Evolutionary conservation across 192 early-diverging fungal species (phyloP).

Genomic region (Entomortierella chlamydospora): DNA sequence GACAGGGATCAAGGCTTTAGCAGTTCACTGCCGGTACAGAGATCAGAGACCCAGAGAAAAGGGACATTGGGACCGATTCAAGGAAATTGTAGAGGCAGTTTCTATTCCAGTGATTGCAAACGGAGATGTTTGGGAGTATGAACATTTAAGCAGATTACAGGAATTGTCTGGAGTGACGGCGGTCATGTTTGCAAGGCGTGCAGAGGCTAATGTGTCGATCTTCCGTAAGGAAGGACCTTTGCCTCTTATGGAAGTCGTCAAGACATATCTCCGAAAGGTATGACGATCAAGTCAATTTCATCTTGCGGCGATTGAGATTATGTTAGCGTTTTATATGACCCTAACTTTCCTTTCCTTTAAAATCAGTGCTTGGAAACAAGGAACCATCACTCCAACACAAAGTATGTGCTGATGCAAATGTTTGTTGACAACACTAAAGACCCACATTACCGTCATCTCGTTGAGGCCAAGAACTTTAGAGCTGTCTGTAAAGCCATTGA

Average conservation of each 20-base stretch:
- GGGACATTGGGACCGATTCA: conserved; percentile 88
- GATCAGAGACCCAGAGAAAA: conserved; percentile 82
- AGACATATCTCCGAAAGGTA: conserved; percentile 75
- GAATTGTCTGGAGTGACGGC: conserved; percentile 66
- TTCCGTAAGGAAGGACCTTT: conserved; percentile 77
- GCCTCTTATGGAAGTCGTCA: conserved; percentile 66
- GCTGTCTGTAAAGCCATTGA: conserved; percentile 61
- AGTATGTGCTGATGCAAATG: conserved; percentile 93
- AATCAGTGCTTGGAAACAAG: conserved; percentile 70
- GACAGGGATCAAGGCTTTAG: conserved; percentile 89
- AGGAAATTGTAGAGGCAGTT: conserved; percentile 75
- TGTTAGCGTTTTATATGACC: neutral
- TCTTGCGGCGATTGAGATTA: neutral
- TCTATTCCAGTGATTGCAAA: conserved; percentile 91
- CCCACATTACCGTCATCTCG: conserved; percentile 57
- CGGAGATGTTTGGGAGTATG: conserved; percentile 83
- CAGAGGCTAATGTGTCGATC: conserved; percentile 87
- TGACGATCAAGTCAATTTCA: neutral
- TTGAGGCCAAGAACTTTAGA: conserved; percentile 61
- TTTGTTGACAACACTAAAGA: conserved; percentile 70
- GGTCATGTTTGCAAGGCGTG: conserved; percentile 94
- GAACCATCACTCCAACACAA: conserved; percentile 87
- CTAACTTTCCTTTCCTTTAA: neutral
- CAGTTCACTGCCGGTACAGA: conserved; percentile 87
- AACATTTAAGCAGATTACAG: conserved; percentile 71